phyloP scores from a whole-genome alignment of 2,329 filamentous ascomycete species.

The Teratosphaeria pseudoeucalypti region DNA sequence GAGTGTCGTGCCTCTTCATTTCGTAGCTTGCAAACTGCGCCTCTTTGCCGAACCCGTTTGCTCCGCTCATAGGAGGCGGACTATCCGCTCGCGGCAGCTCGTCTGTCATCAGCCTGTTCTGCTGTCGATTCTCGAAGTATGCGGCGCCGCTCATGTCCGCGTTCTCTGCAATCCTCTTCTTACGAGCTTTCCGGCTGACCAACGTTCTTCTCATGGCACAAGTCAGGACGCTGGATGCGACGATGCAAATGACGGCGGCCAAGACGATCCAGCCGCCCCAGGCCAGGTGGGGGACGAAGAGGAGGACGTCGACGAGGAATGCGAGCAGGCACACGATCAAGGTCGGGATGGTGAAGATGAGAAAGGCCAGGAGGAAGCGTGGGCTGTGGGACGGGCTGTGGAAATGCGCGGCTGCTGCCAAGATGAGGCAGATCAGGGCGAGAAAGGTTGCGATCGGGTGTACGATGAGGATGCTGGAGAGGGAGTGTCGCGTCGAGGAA shows the following conservation, averaged over 20 bases:
- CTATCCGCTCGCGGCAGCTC: slow-evolving; percentile 41
- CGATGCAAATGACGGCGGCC: slow-evolving; percentile 75
- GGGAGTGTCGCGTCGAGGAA: slow-evolving; percentile 53
- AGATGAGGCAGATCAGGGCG: slow-evolving; percentile 70
- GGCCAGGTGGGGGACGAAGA: slow-evolving; percentile 86
- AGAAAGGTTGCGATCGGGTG: slow-evolving; percentile 84
- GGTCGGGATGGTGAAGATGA: slow-evolving; percentile 78
- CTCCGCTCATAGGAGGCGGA: slow-evolving; percentile 44
- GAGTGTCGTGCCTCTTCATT: slow-evolving; percentile 42
- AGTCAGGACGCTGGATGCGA: slow-evolving; percentile 70
- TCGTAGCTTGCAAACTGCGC: slow-evolving; percentile 57
- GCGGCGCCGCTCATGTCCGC: slow-evolving; percentile 95
- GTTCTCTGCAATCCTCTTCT: slow-evolving; percentile 84
- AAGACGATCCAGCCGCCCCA: slow-evolving; percentile 94
- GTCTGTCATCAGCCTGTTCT: slow-evolving; percentile 26
- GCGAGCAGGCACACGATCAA: slow-evolving; percentile 74
- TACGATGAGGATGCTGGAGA: slow-evolving; percentile 85
- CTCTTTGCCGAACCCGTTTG: slow-evolving; percentile 32
- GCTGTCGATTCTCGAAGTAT: slow-evolving; percentile 53
- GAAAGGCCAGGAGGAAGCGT: slow-evolving; percentile 71
- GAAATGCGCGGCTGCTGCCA: slow-evolving; percentile 74
- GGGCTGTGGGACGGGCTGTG: slow-evolving; percentile 83
- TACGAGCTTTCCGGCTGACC: slow-evolving; percentile 83
- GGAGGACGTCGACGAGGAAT: slow-evolving; percentile 84
- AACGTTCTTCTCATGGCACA: slow-evolving; percentile 92